Evolutionary conservation across 129 eudicot genomes (phyloP).

Genomic region (Escallonia rubra): DNA sequence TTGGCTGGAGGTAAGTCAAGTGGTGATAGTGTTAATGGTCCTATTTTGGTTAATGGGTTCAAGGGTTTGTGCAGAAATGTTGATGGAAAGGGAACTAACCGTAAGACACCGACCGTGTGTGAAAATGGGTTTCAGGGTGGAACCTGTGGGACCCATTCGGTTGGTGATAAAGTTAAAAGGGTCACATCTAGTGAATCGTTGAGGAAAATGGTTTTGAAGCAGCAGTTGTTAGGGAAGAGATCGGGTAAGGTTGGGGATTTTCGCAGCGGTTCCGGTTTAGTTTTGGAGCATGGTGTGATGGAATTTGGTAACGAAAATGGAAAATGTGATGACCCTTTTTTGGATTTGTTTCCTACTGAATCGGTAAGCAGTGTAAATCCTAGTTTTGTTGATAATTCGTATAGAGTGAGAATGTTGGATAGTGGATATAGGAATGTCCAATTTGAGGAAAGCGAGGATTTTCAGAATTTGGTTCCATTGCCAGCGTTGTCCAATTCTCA

Average conservation of each 20-base stretch:
- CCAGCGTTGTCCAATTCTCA: constrained; percentile 2
- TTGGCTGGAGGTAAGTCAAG: background rate
- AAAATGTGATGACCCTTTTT: background rate
- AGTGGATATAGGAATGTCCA: background rate
- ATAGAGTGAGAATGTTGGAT: background rate
- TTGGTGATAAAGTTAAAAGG: too few species aligned
- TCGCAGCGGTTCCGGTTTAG: background rate
- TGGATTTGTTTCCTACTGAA: constrained; percentile 9
- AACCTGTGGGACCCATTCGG: background rate
- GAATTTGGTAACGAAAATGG: background rate
- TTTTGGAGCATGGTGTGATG: constrained; percentile 2
- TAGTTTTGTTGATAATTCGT: background rate
- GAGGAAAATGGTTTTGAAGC: constrained; percentile 18
- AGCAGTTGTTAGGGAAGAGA: constrained; percentile 18
- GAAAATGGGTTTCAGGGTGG: background rate
- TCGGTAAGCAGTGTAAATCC: background rate
- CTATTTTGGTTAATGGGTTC: background rate
- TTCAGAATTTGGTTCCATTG: background rate
- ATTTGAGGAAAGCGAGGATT: background rate
- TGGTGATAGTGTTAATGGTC: background rate
- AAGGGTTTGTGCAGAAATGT: background rate
- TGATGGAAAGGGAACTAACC: background rate
- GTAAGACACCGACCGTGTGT: background rate
- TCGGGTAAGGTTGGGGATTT: background rate
- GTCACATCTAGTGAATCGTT: constrained; percentile 16